Conservation (phyloP, 1,284 basidiomycete genomes). For the Kalmanozyma brasiliensis region DNA sequence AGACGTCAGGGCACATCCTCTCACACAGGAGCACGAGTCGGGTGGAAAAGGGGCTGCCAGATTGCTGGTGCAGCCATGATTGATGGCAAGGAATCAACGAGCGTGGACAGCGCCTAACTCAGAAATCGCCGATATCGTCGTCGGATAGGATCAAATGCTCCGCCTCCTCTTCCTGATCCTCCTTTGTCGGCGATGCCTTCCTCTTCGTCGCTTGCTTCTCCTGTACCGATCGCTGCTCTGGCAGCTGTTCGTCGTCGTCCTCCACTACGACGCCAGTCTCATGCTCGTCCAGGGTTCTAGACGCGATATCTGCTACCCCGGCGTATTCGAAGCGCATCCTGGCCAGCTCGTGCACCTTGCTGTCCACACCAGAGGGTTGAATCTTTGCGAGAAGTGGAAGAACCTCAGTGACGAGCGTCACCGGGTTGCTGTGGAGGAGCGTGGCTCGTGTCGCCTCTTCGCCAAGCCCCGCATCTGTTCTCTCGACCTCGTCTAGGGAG, state of each 20-base stretch:
- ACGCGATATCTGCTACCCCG: constrained; percentile 34
- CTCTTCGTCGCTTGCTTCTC: background rate
- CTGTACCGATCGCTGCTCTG: background rate
- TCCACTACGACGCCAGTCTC: constrained; percentile 24
- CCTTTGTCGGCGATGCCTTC: constrained; percentile 1
- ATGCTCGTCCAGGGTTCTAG: constrained; percentile 27
- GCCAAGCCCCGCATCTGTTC: constrained; percentile 27
- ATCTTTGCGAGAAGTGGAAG: constrained; percentile 46
- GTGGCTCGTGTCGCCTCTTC: constrained; percentile 3
- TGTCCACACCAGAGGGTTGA: constrained; percentile 2
- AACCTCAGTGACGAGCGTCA: constrained; percentile 36
- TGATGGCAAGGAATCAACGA: no score
- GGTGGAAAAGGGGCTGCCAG: no score
- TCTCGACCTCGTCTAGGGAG: constrained; percentile 3
- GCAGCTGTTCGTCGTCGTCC: background rate
- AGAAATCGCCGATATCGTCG: constrained; percentile 48
- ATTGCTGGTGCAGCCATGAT: no score
- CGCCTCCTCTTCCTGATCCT: constrained; percentile 15
- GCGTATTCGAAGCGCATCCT: constrained; percentile 43
- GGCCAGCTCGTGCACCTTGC: constrained; percentile 11
- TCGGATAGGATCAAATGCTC: constrained; percentile 34
- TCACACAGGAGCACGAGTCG: no score
- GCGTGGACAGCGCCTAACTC: background rate
- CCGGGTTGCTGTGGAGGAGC: constrained; percentile 12
- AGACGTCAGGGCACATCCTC: no score